Percentiles rank a stretch among this genome's conserved stretches.
Conservation (phyloP, 179 eudicot genomes). For the Carnegiea gigantea region DNA sequence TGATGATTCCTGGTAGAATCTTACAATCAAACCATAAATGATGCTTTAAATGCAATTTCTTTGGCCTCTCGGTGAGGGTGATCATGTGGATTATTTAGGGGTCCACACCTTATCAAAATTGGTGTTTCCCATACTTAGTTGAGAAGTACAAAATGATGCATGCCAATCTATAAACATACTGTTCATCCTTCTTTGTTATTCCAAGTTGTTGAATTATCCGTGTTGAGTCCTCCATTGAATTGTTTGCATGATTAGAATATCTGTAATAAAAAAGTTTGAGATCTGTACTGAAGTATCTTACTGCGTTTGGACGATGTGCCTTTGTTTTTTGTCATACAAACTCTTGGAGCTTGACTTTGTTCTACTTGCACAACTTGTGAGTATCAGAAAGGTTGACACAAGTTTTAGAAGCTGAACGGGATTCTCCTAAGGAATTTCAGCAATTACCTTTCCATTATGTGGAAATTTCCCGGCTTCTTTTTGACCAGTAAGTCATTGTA, state of each 20-base stretch:
- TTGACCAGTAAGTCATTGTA: slow-evolving; percentile 72
- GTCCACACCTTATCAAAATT: neutral
- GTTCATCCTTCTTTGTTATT: neutral
- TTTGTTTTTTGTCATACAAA: neutral
- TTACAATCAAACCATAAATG: neutral
- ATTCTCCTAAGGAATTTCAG: slow-evolving; percentile 74
- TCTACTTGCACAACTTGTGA: neutral
- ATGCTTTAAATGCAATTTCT: neutral
- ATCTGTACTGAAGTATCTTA: neutral
- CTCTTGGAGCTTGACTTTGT: neutral
- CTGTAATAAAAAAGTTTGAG: neutral
- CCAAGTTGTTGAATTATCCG: neutral
- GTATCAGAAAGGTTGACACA: slow-evolving; percentile 66
- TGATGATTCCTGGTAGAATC: neutral
- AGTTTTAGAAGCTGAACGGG: slow-evolving; percentile 88
- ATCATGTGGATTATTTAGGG: neutral
- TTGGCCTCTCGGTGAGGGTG: neutral
- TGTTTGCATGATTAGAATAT: neutral
- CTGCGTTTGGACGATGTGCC: neutral
- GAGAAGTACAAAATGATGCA: neutral
- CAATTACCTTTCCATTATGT: slow-evolving; percentile 91
- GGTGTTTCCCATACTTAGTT: neutral
- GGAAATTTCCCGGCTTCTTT: slow-evolving; percentile 88
- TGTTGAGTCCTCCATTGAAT: neutral
- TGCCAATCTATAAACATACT: neutral